A percentile compares a stretch with the other conserved stretches of the same genome.
Conservation (phyloP, 2,329 filamentous ascomycete species). For the Colletotrichum cuscutae region DNA sequence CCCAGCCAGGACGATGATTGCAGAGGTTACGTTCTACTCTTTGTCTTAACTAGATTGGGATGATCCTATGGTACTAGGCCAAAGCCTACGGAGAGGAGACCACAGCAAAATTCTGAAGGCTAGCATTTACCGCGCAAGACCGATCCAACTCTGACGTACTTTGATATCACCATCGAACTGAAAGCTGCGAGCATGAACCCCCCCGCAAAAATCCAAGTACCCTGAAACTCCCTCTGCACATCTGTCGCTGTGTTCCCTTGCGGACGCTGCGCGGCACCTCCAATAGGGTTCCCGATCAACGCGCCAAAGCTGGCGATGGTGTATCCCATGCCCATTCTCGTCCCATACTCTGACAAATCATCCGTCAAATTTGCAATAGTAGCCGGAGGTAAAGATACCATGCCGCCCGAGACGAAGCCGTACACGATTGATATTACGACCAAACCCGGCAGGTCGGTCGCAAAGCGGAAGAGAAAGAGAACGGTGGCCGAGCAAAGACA, state of each 20-base stretch:
- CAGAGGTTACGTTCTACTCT: conserved; percentile 41
- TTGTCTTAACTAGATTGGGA: neutral
- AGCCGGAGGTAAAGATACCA: conserved; percentile 31
- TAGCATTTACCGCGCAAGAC: conserved; percentile 20
- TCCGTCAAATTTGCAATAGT: conserved; percentile 31
- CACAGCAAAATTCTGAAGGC: neutral
- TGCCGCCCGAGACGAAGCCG: conserved; percentile 35
- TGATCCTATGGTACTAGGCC: neutral
- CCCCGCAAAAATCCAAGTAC: conserved; percentile 24
- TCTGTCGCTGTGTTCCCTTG: neutral
- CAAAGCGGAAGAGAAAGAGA: conserved; percentile 23
- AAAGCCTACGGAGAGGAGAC: neutral
- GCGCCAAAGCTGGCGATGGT: conserved; percentile 29
- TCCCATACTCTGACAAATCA: conserved; percentile 28
- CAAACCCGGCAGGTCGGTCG: conserved; percentile 22
- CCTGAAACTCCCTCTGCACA: conserved; percentile 25
- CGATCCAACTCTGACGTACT: conserved; percentile 9
- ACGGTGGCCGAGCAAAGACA: conserved; percentile 24
- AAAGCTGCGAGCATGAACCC: conserved; percentile 28
- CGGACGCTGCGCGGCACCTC: conserved; percentile 20
- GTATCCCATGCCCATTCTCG: conserved; percentile 35
- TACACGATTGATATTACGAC: conserved; percentile 28
- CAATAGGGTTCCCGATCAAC: conserved; percentile 34
- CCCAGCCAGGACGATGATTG: conserved; percentile 59
- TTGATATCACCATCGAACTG: conserved; percentile 4